Evolutionary conservation across 2,329 filamentous ascomycete genomes (phyloP), one percentile per base, ranked within the genome.

Genomic region (Beauveria varroae): DNA sequence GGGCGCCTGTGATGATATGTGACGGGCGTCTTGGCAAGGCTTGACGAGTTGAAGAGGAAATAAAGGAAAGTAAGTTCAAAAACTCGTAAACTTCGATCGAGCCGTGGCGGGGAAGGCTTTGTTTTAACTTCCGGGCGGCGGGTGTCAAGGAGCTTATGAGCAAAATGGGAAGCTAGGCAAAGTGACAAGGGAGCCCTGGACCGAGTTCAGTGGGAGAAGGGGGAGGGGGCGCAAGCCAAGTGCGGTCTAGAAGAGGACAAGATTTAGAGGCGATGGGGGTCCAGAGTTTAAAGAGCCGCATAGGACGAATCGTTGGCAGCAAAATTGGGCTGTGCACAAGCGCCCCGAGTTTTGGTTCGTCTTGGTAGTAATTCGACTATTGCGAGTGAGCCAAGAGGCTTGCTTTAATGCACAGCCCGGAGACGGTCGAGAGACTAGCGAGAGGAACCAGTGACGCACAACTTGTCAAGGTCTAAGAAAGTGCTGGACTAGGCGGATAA

Each of bases 211-310:
- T 60, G 47, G 57, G 57, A 51, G 37, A 28, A 46, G 34, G 46
- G 20, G 43, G 43, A 22, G 43, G 44, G 37, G 47, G 22, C n/a
- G 7, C 44, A 49, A 40, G 43, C 49, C 58, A 55, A 54, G 58
- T 54, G 41, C 41, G 51, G 58, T 60, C 58, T 60, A 60, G 60
- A 43, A 56, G 57, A 37, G 40, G 61, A 62, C 64, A 63, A 58
- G 44, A 57, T 56, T 56, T 50, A 46, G 60, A 51, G 46, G 28
- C 64, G 64, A 66, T 61, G 46, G 57, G 34, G 34, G 57, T 52
- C 43, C 50, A 61, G 57, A 63, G 62, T 61, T 63, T 54, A 30
- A 58, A 61, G 57, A 60, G 47, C 62, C 58, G 58, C 58, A 63
- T 51, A 50, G 62, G 52, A 60, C 53, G 51, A 57, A 47, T n/a